Base-by-base conservation (phyloP, 2,329 filamentous ascomycete genomes). In the Colletotrichum karsti region DNA sequence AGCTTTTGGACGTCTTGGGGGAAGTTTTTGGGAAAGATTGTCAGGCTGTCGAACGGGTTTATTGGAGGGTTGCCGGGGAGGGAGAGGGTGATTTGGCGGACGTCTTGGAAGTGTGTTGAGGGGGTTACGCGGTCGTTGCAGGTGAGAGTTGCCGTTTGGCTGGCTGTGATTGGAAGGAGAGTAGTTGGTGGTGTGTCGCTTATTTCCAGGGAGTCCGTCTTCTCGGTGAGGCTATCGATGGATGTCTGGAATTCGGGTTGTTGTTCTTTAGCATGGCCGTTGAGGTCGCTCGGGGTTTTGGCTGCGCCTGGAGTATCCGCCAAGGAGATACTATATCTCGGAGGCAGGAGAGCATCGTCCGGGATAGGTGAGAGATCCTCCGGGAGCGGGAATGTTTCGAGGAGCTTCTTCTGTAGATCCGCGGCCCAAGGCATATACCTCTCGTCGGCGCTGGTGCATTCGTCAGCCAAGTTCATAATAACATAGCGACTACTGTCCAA, bases 11-110 rank as follows among this genome's bases (percentile, higher is more conserved):
- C 95, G 74, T 98, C 95, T 7, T 85, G 81, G 0, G 92, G 86
- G 69, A 94, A 95, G 78, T 98, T 98, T 76, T 95, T 95, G 5
- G 96, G 95, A 67, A 92, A 94, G 18, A 99, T 88, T 6, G 91
- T 90, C 7, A 97, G 82, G 24, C 93, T 91, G 73, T 97, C 93
- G 6, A 95, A 95, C 0, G 96, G 94, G 1, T 91, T 50, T 65
- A 77, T 82, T 76, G 81, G 78, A 50, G 54, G 46, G 9, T 70
- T n/a, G 63, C 30, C 37, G 9, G 42, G 42, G 20, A 71, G 22
- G 20, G 54, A 18, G 42, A 70, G 63, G 24, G 46, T 54, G 2
- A 84, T 86, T n/a, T 98, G 80, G 0, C 96, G 92, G 48, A 98
- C 95, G 81, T 99, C 96, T 82, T 99, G 96, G 91, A 94, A 98